Base-by-base conservation (phyloP, 129 eudicot species). In the Scalesia atractyloides region DNA sequence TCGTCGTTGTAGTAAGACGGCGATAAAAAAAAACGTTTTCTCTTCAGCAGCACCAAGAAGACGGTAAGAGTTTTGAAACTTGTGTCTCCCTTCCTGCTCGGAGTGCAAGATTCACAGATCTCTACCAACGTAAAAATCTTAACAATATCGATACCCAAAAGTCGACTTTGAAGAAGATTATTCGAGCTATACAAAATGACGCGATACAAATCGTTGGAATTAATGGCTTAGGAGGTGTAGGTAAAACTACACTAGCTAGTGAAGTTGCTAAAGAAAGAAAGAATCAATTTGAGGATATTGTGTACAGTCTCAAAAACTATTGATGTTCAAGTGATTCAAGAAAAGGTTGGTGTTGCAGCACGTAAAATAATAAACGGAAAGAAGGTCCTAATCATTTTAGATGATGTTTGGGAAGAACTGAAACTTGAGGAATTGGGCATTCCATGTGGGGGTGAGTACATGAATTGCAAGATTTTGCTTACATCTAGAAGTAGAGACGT, bases 321-420 rank as follows among this genome's bases (percentile, higher is more conserved):
- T 4, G 69, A 46, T 36, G 17, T 7, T 47, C 5, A 47, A 54
- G 19, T 8, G 54, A 76, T 68, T 50, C 15, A 24, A 26, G 24
- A 59, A 20, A 63, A 69, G 14, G 67, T 61, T 22, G 9, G 16
- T 34, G 34, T 19, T 3, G 81, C 69, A 17, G 47, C 70, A 48
- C 48, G 56, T 0, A n/a, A 7, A 9, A 49, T 69, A 14, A 48
- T 30, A 0, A 36, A 39, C 0, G 34, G 47, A 5, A 20, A 69
- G 43, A 77, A 77, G 56, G 18, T 70, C 3, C 47, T 77, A 18
- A 70, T 77, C 58, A 77, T 77, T 13, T 4, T 77, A 26, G 76
- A 77, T 47, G 76, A 77, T 44, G 30, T 77, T 10, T 77, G 76
- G 81, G 34, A 63, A 16, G 41, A 12, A 13, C 1, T 69, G 0